Base-by-base conservation (phyloP, 164 flowering plant genomes). In the Vitis labrusca region DNA sequence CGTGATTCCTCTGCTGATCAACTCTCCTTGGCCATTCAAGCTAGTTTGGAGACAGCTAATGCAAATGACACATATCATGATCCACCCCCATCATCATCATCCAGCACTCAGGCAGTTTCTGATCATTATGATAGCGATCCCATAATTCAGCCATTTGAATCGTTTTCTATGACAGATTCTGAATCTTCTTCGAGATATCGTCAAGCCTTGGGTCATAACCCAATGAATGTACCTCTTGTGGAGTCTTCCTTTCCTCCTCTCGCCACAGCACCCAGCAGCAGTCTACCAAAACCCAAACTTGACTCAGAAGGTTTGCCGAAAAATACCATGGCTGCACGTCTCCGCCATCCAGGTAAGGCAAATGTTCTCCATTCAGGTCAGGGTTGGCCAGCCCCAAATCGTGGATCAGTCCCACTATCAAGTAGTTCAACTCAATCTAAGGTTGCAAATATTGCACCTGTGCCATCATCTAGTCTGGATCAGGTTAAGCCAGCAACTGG, bases 171-270 rank as follows among this genome's bases (percentile, higher is more conserved):
- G 7, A 53, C 88, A 30, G 95, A 89, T 73, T 68, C 81, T 51
- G 97, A 90, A 73, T 60, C 64, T 14, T 37, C 95, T 64, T 80
- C 90, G 5, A 85, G 96, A 69, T 95, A 95, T 77, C 93, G 61
- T 72, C 86, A 90, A 72, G 99, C 98, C 16, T 71, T 86, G 64
- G 79, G 89, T 10, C 86, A 80, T 12, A 74, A 65, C 50, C 77
- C 90, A 10, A 75, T 80, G 68, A 79, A 56, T 66, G 63, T 59
- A 17, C 71, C 80, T 67, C 81, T 96, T 14, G 83, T 70, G 78
- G 92, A 87, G 66, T 88, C 97, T 68, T 83, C 86, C 8, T 96
- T 96, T 69, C 99, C 97, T 67, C 97, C 98, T 2, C 93, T 96
- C 5, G 59, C 89, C 30, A 50, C 32, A 61, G 84, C 75, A 14